Conservation (phyloP, 305 asterid species). For the Fraxinus velutina region DNA sequence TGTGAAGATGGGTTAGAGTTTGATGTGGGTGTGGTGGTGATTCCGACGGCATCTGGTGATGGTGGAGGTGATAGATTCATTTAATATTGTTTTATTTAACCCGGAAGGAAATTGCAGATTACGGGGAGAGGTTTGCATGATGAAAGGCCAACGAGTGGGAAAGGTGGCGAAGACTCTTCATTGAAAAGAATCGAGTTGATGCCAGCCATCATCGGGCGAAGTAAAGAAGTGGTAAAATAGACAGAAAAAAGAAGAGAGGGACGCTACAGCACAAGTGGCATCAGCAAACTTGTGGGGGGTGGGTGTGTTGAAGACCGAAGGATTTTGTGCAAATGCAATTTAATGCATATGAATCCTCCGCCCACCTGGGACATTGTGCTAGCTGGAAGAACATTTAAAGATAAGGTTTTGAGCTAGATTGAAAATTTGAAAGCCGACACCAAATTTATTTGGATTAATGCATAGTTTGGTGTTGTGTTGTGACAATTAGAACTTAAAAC, state of each 20-base stretch:
- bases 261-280: background rate
- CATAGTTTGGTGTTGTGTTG: background rate
- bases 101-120: background rate
- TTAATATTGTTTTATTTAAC: background rate
- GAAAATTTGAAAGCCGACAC: background rate
- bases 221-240: background rate
- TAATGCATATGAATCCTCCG: background rate
- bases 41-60: background rate
- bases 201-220: background rate
- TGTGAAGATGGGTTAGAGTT: background rate
- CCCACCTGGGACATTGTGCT: background rate
- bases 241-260: background rate
- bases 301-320: background rate
- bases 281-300: background rate
- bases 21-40: background rate
- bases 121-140: background rate
- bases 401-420: background rate
- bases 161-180: background rate
- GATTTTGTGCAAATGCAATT: background rate
- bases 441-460: background rate
- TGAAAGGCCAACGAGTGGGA: background rate
- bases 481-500: background rate
- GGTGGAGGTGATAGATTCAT: background rate
- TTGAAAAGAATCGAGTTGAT: background rate
- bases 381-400: background rate